These are phyloP conservation scores for Skeletonema costatum DNA, from an alignment of 108 stramenopile species.

Conservation along the genomic window DNA sequence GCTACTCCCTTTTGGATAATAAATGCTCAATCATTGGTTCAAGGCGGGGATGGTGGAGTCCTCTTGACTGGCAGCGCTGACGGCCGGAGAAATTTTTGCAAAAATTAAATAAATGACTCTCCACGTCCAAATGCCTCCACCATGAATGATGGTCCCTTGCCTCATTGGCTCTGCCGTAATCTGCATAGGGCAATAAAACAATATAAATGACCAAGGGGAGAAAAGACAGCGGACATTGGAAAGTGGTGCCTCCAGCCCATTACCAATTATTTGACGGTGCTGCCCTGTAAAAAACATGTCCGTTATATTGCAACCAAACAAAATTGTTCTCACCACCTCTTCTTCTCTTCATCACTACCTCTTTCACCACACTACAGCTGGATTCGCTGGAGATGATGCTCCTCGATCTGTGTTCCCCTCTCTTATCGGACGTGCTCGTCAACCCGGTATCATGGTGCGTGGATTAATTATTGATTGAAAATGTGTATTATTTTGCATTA, in stretches of 20 bases:
- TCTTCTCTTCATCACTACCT: neutral
- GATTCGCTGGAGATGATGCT: constrained; percentile 95
- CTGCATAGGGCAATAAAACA: neutral
- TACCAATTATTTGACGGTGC: too few relatives aligned
- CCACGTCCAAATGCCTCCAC: neutral
- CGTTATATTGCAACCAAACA: neutral
- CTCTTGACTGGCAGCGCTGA: neutral
- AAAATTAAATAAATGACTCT: neutral
- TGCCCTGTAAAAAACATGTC: neutral
- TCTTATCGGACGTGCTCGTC: constrained; percentile 95
- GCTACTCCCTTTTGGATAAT: neutral
- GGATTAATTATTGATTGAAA: constrained; percentile 14
- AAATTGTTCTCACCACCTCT: neutral
- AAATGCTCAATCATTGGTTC: neutral
- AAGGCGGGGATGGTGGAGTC: neutral
- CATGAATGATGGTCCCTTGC: neutral
- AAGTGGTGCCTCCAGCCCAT: neutral
- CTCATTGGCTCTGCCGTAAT: neutral
- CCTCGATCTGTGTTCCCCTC: constrained; percentile 97
- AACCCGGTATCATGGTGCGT: constrained; percentile 96
- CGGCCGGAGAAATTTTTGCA: neutral
- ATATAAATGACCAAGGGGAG: neutral
- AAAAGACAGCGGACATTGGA: neutral
- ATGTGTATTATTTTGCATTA: neutral
- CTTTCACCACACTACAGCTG: constrained; percentile 55